A percentile compares a stretch with the other conserved stretches of the same genome.
Conservation (phyloP, 2,329 filamentous ascomycete species). For the Neofusicoccum cordaticola region DNA sequence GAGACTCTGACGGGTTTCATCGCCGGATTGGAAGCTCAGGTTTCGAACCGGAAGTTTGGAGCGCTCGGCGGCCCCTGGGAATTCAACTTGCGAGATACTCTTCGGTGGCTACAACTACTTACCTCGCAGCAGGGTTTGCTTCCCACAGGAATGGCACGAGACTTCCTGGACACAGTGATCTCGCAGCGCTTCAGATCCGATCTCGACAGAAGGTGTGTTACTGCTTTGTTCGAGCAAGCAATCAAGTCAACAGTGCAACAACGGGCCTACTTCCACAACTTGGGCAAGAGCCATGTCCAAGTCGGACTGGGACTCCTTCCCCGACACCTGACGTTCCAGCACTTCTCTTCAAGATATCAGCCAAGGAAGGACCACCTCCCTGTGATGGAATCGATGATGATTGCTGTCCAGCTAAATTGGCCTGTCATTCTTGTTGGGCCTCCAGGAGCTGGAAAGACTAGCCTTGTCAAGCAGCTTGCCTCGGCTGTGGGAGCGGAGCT, state of each 20-base stretch:
- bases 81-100: constrained; percentile 86
- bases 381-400: constrained; percentile 79
- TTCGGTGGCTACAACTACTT: constrained; percentile 79
- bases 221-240: constrained; percentile 58
- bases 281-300: constrained; percentile 66
- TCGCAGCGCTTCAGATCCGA: constrained; percentile 79
- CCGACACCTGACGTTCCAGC: constrained; percentile 48
- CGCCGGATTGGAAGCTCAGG: constrained; percentile 70
- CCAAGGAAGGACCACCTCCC: constrained; percentile 55
- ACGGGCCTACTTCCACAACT: constrained; percentile 67
- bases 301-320: constrained; percentile 72
- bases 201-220: constrained; percentile 64
- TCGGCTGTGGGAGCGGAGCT: constrained; percentile 71
- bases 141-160: constrained; percentile 57
- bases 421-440: constrained; percentile 86
- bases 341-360: constrained; percentile 12
- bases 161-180: constrained; percentile 81
- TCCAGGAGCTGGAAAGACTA: constrained; percentile 83
- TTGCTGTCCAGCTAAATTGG: constrained; percentile 81
- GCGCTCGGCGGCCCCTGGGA: constrained; percentile 79
- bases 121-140: constrained; percentile 61
- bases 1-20: constrained; percentile 74
- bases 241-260: constrained; percentile 6
- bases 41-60: constrained; percentile 57
- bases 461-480: constrained; percentile 76